Base-by-base conservation (phyloP, 2,329 filamentous ascomycete species). In the Penicillium decumbens region DNA sequence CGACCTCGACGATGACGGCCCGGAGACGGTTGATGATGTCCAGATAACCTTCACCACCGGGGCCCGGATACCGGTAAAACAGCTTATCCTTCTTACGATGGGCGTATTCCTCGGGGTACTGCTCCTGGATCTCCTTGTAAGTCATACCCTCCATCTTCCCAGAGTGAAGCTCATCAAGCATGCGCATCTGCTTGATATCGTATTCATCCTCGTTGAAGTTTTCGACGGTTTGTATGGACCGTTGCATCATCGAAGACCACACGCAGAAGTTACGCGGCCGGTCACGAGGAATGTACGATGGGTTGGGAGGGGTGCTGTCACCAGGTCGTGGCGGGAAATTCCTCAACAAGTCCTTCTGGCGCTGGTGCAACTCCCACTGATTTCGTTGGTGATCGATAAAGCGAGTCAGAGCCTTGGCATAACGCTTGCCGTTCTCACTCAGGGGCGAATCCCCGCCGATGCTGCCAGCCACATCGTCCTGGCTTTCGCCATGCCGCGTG, bases 181-280 rank as follows among this genome's bases (percentile, higher is more conserved):
- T 95, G 64, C 91, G 88, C 89, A 92, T 95, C 60, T 95, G 88
- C 75, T 98, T 98, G 61, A 95, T 85, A 58, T 97, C 93, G 67
- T 92, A 95, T 46, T 95, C 89, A 20, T 97, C 92, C 57, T 97
- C 93, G 59, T 95, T 88, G 68, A 97, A 98, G 68, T 87, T 87
- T 56, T 93, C 84, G 0, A 87, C 90, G 0, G 91, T 95, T 65
- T 95, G 84, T 43, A 93, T 85, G 52, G 88, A 90, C 56, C 93
- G 87, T 66, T 88, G 86, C 55, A 98, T 81, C 92, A 97, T 97
- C 2, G 89, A 95, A 0, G 92, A 96, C 93, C 93, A 98, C 13
- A 98, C 89, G 69, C 93, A 98, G 67, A 96, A 97, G 66, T 95
- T 95, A 63, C 88, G 80, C 27, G 87, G 81, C 27, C 84, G 75